phyloP scores from a whole-genome alignment of 2,329 filamentous ascomycete species.

The Aspergillus vadensis region DNA sequence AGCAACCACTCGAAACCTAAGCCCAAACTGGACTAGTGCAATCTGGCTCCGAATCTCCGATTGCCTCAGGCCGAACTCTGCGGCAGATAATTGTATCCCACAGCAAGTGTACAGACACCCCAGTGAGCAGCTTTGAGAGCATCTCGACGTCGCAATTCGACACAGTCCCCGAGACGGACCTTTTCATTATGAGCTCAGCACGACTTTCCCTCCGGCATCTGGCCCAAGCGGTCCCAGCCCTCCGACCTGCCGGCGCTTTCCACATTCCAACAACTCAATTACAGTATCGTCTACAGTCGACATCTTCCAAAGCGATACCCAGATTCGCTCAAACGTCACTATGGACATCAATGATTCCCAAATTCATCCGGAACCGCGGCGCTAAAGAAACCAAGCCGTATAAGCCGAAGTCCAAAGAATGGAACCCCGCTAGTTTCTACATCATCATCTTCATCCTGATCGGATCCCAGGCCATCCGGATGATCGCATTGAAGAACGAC shows the following conservation, averaged over 20 bases:
- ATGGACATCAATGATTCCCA: conserved; percentile 71
- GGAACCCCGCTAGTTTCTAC: conserved; percentile 82
- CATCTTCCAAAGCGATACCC: conserved; percentile 37
- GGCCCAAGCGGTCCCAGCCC: conserved; percentile 8
- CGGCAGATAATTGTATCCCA: neutral
- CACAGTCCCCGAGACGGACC: conserved; percentile 15
- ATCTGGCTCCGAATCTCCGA: conserved; percentile 4
- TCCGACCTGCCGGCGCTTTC: conserved; percentile 26
- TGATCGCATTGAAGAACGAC: conserved; percentile 78
- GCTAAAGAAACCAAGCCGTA: conserved; percentile 30
- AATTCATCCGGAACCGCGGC: conserved; percentile 48
- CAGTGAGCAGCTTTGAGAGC: neutral
- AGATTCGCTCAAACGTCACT: conserved; percentile 61
- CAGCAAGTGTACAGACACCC: neutral
- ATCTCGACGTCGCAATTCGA: neutral
- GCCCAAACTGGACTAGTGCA: conserved; percentile 17
- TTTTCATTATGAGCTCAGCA: conserved; percentile 18
- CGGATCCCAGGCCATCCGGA: conserved; percentile 93
- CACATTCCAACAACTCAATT: conserved; percentile 65
- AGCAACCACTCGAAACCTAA: conserved; percentile 30
- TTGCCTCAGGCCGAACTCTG: conserved; percentile 13
- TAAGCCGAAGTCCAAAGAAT: conserved; percentile 58
- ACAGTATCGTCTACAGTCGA: conserved; percentile 26
- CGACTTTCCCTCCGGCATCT: conserved; percentile 17
- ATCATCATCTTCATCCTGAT: conserved; percentile 82